Base-by-base conservation (phyloP, 2,329 filamentous ascomycete species). In the Camillea tinctor region DNA sequence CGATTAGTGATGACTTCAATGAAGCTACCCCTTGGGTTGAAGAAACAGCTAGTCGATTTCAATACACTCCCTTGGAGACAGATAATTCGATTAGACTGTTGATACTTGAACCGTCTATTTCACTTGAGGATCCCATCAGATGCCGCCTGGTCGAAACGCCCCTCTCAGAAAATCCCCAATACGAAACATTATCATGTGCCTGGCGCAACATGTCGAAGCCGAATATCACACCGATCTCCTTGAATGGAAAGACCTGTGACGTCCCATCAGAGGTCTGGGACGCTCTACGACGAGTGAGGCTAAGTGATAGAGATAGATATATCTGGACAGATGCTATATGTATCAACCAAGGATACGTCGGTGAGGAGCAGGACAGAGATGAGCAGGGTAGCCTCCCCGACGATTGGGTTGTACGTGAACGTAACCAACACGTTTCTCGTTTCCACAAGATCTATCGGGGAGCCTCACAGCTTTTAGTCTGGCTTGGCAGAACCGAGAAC, bases 111-210 rank as follows among this genome's bases (percentile, higher is more conserved):
- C 55, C 60, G 54, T 61, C 60, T 22, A 55, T 40, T 44, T 48
- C 53, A 15, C 52, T 49, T 19, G 57, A 60, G 21, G 60, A 64
- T 22, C 60, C 62, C 20, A 60, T 64, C 50, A 58, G 60, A 55
- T 62, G 62, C 48, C 59, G 50, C 13, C 22, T 64, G 13, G 36
- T 64, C 15, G 57, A 58, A n/a, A 51, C 40, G 20, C 50, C 56
- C 21, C 17, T 20, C 13, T 21, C n/a, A 8, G 50, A 58, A 13
- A 26, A 15, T 3, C 40, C 48, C 52, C 50, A 44, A 30, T 64
- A 64, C 40, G 62, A 64, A 20, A 48, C 62, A 8, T 54, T 64
- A 21, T 64, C 62, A 13, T 60, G 57, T 50, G 62, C 60, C 19
- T 64, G 62, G 62, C 57, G n/a, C 30, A 26, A 19, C 40, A 22